Conservation (phyloP, 345 rosid genomes). For the Corchorus capsularis region DNA sequence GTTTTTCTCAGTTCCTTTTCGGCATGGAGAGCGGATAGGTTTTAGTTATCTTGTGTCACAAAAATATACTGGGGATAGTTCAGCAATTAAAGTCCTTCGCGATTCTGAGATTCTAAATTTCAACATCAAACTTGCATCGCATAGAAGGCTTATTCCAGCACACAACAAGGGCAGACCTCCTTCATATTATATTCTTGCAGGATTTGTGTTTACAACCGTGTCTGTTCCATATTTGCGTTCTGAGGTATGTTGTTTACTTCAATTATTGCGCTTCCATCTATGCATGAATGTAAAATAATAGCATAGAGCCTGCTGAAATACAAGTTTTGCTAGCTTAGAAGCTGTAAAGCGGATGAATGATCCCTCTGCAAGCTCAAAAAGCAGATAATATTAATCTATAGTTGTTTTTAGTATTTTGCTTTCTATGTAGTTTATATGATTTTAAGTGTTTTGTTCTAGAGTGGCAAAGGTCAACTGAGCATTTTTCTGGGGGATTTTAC, state of each 20-base stretch:
- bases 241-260: conserved; percentile 14
- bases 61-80: conserved; percentile 63
- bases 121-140: conserved; percentile 60
- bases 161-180: conserved; percentile 66
- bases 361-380: not conserved
- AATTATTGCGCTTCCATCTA: not conserved
- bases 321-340: not conserved
- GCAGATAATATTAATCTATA: not conserved
- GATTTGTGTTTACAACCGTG: conserved; percentile 63
- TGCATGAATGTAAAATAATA: not conserved
- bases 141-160: conserved; percentile 61
- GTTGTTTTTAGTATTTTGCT: not conserved
- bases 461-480: not conserved
- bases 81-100: conserved; percentile 59
- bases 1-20: conserved; percentile 61
- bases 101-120: conserved; percentile 52
- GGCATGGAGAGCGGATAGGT: conserved; percentile 77
- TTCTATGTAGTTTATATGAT: not conserved
- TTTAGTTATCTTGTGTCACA: conserved; percentile 75
- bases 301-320: not conserved
- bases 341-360: conserved; percentile 1
- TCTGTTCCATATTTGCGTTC: conserved; percentile 53
- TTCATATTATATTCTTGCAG: conserved; percentile 67
- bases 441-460: not conserved
- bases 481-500: conserved; percentile 1